Percentiles rank a stretch among this genome's conserved stretches.
These are phyloP conservation scores for Selenicereus undatus DNA, from an alignment of 148 eudicot genomes.

Conservation along the genomic window DNA sequence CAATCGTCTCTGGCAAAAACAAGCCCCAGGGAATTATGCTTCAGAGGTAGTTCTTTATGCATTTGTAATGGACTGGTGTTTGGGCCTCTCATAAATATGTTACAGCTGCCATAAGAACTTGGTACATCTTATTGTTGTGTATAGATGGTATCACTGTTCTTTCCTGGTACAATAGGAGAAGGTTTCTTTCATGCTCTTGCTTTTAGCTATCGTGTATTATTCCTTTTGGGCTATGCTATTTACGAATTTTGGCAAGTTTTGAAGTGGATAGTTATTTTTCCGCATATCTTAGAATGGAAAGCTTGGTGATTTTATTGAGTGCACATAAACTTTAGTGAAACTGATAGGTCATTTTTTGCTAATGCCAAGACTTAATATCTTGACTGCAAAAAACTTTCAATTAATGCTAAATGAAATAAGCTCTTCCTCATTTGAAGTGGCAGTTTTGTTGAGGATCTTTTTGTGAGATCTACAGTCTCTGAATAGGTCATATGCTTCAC, in stretches of 20 bases:
- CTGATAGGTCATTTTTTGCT: not conserved
- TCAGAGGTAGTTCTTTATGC: conserved; percentile 49
- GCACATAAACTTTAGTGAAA: not conserved
- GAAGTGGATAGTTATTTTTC: not conserved
- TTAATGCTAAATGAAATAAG: too few species aligned
- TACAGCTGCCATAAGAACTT: not conserved
- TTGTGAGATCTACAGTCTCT: too few species aligned
- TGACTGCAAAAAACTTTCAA: not conserved
- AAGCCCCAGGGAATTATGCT: conserved; percentile 56
- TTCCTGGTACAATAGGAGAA: too few species aligned
- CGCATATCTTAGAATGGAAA: not conserved
- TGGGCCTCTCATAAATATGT: not conserved
- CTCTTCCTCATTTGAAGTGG: too few species aligned
- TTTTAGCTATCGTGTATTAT: not conserved
- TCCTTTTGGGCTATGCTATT: not conserved
- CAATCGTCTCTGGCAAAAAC: conserved; percentile 45
- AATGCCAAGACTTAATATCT: not conserved
- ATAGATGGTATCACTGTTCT: too few species aligned
- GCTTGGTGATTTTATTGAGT: not conserved
- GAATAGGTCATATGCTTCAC: too few species aligned
- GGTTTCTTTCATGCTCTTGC: not conserved
- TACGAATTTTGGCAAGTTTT: not conserved
- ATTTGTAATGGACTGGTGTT: not conserved
- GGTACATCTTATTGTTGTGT: not conserved
- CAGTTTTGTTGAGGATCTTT: too few species aligned